phyloP scores from a whole-genome alignment of 768 basidiomycete species.

The Tricholoma matsutake region DNA sequence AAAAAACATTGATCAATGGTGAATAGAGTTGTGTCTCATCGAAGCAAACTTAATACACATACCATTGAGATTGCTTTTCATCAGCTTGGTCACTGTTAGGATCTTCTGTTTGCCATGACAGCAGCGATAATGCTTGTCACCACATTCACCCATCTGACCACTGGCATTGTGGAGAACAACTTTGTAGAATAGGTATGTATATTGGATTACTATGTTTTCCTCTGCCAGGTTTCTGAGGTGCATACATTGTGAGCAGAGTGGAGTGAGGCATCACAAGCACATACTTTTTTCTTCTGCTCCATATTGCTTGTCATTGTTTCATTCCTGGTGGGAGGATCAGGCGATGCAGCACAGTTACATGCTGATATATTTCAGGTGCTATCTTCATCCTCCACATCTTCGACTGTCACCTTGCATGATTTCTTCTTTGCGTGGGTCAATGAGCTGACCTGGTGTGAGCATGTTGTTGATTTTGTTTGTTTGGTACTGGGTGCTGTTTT shows the following conservation, averaged over 20 bases:
- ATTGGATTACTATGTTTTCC: constrained; percentile 7
- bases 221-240: background rate
- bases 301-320: background rate
- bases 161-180: constrained; percentile 2
- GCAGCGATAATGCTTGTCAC: constrained; percentile 22
- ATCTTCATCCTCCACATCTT: background rate
- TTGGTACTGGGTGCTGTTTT: background rate
- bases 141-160: constrained; percentile 10
- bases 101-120: constrained; percentile 15
- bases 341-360: background rate
- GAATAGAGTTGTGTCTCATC: background rate
- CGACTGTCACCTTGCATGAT: background rate
- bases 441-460: background rate
- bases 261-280: background rate
- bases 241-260: background rate
- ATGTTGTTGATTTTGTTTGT: background rate
- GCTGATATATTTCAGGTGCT: background rate
- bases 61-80: constrained; percentile 12
- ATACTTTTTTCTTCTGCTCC: background rate
- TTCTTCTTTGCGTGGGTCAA: background rate
- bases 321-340: background rate
- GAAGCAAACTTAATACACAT: background rate
- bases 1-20: too few species aligned
- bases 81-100: constrained; percentile 10
- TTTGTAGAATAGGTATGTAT: constrained; percentile 20